Conservation (phyloP, 139 green algal species). For the Picochlorum sp. region DNA sequence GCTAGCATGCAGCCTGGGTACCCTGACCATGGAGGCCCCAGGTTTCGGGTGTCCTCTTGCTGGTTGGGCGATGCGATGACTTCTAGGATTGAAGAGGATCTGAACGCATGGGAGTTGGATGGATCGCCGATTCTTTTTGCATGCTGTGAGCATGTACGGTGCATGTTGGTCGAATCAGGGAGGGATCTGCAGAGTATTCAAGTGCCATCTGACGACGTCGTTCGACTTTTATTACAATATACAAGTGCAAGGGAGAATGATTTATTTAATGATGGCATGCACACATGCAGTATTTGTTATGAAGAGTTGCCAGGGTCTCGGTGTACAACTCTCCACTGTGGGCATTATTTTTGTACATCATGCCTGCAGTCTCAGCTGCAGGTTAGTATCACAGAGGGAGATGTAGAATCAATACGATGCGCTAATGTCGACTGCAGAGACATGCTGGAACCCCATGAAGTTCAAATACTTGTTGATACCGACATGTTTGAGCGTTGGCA, state of each 20-base stretch:
- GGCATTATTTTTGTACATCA: conserved; percentile 60
- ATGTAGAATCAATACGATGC: conserved; percentile 52
- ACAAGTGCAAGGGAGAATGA: conserved; percentile 1
- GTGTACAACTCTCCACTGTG: conserved; percentile 55
- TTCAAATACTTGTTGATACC: conserved; percentile 28
- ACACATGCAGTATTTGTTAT: conserved; percentile 56
- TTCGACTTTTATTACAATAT: conserved; percentile 5
- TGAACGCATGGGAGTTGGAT: too few species aligned
- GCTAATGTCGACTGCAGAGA: conserved; percentile 49
- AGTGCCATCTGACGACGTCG: too few species aligned
- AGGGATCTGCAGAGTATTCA: too few species aligned
- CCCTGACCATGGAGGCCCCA: conserved; percentile 4
- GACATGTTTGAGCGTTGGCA: conserved; percentile 59
- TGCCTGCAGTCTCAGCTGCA: conserved; percentile 48
- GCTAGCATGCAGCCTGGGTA: conserved; percentile 30
- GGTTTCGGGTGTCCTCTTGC: too few species aligned
- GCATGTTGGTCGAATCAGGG: too few species aligned
- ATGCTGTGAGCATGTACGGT: too few species aligned
- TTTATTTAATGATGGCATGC: conserved; percentile 10
- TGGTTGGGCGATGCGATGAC: too few species aligned
- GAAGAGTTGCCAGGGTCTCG: conserved; percentile 44
- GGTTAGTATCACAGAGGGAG: conserved; percentile 48
- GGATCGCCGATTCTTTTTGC: too few species aligned
- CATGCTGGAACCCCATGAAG: conserved; percentile 30
- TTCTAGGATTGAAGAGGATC: too few species aligned